phyloP scores from a whole-genome alignment of 148 eudicot species.

The Hydrangea macrophylla region DNA sequence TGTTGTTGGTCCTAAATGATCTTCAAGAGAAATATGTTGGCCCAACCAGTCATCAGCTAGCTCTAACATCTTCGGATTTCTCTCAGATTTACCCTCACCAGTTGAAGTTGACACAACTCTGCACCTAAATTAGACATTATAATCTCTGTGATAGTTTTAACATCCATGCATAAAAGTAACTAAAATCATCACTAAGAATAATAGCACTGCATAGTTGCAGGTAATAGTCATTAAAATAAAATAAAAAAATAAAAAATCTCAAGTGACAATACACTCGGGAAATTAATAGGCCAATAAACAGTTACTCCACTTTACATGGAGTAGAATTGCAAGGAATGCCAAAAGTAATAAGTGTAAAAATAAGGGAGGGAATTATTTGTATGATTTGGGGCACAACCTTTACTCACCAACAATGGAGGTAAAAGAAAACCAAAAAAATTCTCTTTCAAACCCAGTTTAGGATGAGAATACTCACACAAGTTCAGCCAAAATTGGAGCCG shows the following conservation, averaged over 20 bases:
- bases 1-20: constrained; percentile 62
- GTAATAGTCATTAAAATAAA: no score
- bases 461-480: no score
- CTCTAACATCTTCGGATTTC: constrained; percentile 82
- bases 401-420: no score
- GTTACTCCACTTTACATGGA: no score
- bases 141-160: constrained; percentile 1
- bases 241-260: neutral
- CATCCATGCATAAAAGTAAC: neutral
- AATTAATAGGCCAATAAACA: no score
- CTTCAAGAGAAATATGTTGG: constrained; percentile 68
- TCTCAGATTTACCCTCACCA: constrained; percentile 65
- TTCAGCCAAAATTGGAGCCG: no score
- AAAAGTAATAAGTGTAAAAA: no score
- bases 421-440: no score
- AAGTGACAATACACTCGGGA: neutral
- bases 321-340: no score
- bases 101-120: constrained; percentile 91
- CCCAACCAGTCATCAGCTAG: constrained; percentile 74
- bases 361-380: no score
- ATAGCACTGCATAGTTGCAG: neutral
- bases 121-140: constrained; percentile 47
- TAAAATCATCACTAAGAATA: neutral
- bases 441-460: no score
- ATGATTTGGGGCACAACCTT: no score